Percentiles rank a stretch among this genome's conserved stretches.
These are phyloP conservation scores for Kalaharituber pfeilii DNA, from an alignment of 2,329 filamentous ascomycete species.

Conservation along the genomic window DNA sequence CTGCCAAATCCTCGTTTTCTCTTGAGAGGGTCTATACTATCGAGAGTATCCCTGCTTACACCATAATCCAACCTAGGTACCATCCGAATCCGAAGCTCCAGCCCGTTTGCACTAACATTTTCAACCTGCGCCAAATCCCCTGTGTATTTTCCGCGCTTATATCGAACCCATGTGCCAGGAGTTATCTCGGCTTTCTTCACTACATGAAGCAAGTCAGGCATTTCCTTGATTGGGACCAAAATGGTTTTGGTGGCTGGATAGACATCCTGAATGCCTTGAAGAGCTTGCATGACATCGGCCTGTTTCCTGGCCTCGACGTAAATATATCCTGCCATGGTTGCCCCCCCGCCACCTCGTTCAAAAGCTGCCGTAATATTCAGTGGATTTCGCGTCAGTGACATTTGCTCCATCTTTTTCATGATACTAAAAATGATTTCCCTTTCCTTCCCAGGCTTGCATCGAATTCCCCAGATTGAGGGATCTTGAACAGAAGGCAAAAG, in stretches of 20 bases:
- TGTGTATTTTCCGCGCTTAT: constrained; percentile 64
- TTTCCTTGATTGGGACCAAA: constrained; percentile 87
- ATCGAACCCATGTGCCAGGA: constrained; percentile 79
- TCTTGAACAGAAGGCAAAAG: constrained; percentile 87
- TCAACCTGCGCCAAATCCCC: constrained; percentile 84
- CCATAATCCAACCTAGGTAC: constrained; percentile 90
- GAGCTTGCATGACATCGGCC: constrained; percentile 64
- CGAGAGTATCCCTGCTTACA: constrained; percentile 53
- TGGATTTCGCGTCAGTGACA: constrained; percentile 57
- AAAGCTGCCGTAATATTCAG: constrained; percentile 79
- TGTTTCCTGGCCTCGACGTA: constrained; percentile 85
- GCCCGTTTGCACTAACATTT: constrained; percentile 80
- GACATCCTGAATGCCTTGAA: constrained; percentile 73
- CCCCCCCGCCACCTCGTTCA: constrained; percentile 50
- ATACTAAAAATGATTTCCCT: constrained; percentile 75
- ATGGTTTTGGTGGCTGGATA: constrained; percentile 78
- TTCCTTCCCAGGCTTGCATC: constrained; percentile 90
- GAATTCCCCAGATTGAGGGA: constrained; percentile 85
- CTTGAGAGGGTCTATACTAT: constrained; percentile 41
- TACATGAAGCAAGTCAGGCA: constrained; percentile 86
- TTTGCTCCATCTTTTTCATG: constrained; percentile 74
- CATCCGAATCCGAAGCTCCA: constrained; percentile 70
- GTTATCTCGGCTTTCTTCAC: constrained; percentile 71
- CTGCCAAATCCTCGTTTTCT: constrained; percentile 51
- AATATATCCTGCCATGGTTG: constrained; percentile 81